Base-by-base conservation (phyloP, 1,284 basidiomycete species). In the Rhodotorula sp. region DNA sequence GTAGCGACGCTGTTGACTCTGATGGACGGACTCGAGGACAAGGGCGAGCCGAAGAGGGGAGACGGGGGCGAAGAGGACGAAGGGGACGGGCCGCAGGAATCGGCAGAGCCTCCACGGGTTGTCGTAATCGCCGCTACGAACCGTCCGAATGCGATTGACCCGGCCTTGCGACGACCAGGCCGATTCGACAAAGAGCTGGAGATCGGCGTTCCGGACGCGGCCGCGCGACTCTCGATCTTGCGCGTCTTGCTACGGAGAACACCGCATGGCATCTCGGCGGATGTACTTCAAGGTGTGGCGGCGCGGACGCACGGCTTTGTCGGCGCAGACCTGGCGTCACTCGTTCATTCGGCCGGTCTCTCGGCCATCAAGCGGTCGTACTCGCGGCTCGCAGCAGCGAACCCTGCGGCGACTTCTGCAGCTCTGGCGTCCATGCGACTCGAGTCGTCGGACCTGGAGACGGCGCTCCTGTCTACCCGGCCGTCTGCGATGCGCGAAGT, bases 121-220 rank as follows among this genome's bases (percentile, higher is more conserved):
- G 90, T 99, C 5, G 92, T 99, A 28, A 92, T 99, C 71, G 97
- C 93, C 2, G 97, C 97, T 0, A 99, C 97, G 1, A 99, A 99
- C 81, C 85, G 97, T 49, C 95, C 94, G 5, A 98, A 99, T 80
- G 91, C 94, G 7, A 93, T 99, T 70, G 97, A 99, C 81, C 95
- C 95, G 45, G 97, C 97, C 0, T 83, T 99, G 56, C 84, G 97
- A 62, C 84, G 97, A 48, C 97, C 97, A 5, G 97, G 97, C 2
- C 85, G 97, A 72, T 95, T 99, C 78, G 97, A 99, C 81, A 85
- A 93, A 73, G 97, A 99, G 81, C 92, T 99, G 57, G 97, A 99
- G 81, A 95, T 99, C 76, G 95, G 94, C 50, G 88, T 99, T 48
- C 97, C 97, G 1, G 92, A 94, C 78, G 87, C 88, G 2, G 86